phyloP scores from a whole-genome alignment of 2,329 filamentous ascomycete genomes.

The Aspergillus unguis region DNA sequence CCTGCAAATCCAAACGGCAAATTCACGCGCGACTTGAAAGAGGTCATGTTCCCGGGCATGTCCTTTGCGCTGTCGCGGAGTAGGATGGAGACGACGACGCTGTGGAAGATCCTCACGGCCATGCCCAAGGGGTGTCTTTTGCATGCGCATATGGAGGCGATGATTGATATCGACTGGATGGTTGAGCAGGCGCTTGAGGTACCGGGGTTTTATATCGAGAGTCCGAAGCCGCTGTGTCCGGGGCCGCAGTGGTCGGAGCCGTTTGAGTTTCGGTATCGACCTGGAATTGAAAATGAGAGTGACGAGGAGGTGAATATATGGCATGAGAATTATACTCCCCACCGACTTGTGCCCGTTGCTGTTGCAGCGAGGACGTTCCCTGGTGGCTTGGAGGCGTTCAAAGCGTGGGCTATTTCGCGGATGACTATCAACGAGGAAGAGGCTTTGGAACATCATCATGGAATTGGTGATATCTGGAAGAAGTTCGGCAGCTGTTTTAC shows the following conservation, averaged over 20 bases:
- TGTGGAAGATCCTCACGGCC: constrained; percentile 10
- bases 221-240: constrained; percentile 3
- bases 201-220: constrained; percentile 8
- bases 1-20: background rate
- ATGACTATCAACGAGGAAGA: constrained; percentile 14
- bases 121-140: constrained; percentile 15
- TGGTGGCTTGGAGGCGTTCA: constrained; percentile 5
- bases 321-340: constrained; percentile 3
- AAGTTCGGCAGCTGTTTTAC: constrained; percentile 11
- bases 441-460: constrained; percentile 13
- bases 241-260: background rate
- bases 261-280: constrained; percentile 10
- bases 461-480: constrained; percentile 12
- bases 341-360: background rate
- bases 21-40: background rate
- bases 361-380: constrained; percentile 4
- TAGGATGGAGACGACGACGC: constrained; percentile 6
- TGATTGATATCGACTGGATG: constrained; percentile 15
- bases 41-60: constrained; percentile 13
- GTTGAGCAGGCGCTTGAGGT: constrained; percentile 12
- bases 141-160: constrained; percentile 16
- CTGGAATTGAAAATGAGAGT: background rate
- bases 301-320: constrained; percentile 6
- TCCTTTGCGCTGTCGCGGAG: constrained; percentile 10
- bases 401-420: constrained; percentile 8